Evolutionary conservation across 1,284 basidiomycete genomes (phyloP), one percentile per base, ranked within the genome.

Genomic region (Agroathelia rolfsii): DNA sequence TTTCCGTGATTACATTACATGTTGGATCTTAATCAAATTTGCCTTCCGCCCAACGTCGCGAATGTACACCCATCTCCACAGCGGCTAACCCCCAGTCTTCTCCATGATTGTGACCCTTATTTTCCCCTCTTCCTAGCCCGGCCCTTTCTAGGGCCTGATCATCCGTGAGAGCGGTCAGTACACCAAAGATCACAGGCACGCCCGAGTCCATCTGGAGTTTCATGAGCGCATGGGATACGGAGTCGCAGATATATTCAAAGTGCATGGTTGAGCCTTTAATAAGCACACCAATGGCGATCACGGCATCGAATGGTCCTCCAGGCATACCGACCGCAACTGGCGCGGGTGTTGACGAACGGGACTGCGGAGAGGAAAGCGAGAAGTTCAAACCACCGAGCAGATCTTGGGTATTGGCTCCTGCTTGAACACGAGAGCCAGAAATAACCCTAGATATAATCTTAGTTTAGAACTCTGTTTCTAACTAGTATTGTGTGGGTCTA

Each of bases 241-340:
- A 74, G 47, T 97, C 92, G 53, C 77, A 88, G 56, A 98, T 99
- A 67, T 99, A 99, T 59, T 96, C 92, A 55, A 95, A 96, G 62
- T 96, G 92, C 88, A 94, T 94, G 10, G 92, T 95, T 3, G 76
- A 71, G 37, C 92, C 94, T 61, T 98, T 98, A 72, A 98, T 96
- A 52, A 98, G 78, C 28, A 93, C 89, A 7, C 94, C 94, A 49
- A 98, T 90, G 24, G 92, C 88, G 51, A 98, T 94, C 43, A 96
- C 79, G 8, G 92, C 95, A 58, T 94, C 85, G 46, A 96, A 93
- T 1, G 88, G 79, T 37, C 72, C 68, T 30, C 66, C 72, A 6
- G 74, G 66, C 47, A 66, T 59, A 22, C 55, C 48, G 5, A 43
- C 42, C n/a, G n/a, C n/a, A n/a, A n/a, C n/a, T 2, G 62, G 63